These are phyloP conservation scores for Sphaerulina musiva DNA, from an alignment of 2,329 filamentous ascomycete genomes.

Conservation along the genomic window DNA sequence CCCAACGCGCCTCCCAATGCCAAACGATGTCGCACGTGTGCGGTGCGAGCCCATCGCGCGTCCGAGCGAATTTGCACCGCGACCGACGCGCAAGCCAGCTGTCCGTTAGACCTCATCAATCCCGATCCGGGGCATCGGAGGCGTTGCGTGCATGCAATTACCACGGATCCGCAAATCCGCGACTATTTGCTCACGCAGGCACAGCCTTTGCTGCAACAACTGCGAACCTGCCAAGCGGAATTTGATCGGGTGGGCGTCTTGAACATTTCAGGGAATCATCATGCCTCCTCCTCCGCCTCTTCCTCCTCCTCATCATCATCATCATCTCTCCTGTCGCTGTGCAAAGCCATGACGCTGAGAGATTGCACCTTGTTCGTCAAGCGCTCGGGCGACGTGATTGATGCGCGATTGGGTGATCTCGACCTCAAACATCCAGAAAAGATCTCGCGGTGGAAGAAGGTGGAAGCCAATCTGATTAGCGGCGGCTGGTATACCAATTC, in stretches of 20 bases:
- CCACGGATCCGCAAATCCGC: constrained; percentile 22
- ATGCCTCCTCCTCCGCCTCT: neutral
- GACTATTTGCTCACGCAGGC: constrained; percentile 22
- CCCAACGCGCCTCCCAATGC: constrained; percentile 39
- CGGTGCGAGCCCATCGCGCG: constrained; percentile 36
- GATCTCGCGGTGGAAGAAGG: constrained; percentile 36
- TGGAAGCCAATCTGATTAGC: constrained; percentile 36
- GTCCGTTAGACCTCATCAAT: constrained; percentile 39
- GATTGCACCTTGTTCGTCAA: constrained; percentile 44
- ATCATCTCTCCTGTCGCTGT: constrained; percentile 20
- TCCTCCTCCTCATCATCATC: no score
- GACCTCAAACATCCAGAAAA: constrained; percentile 43
- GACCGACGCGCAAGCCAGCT: constrained; percentile 32
- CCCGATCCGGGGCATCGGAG: constrained; percentile 23
- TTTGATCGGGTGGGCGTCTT: constrained; percentile 37
- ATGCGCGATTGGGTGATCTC: constrained; percentile 42
- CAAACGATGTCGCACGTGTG: constrained; percentile 43
- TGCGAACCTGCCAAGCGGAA: constrained; percentile 29
- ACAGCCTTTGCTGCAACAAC: neutral
- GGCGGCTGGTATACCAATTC: constrained; percentile 39
- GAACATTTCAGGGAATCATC: constrained; percentile 3
- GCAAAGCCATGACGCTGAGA: constrained; percentile 43
- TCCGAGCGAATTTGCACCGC: constrained; percentile 23
- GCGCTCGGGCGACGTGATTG: constrained; percentile 26
- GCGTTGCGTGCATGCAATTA: constrained; percentile 23